phyloP scores from a whole-genome alignment of 75 land plant species.

The Selaginella tamariscina region DNA sequence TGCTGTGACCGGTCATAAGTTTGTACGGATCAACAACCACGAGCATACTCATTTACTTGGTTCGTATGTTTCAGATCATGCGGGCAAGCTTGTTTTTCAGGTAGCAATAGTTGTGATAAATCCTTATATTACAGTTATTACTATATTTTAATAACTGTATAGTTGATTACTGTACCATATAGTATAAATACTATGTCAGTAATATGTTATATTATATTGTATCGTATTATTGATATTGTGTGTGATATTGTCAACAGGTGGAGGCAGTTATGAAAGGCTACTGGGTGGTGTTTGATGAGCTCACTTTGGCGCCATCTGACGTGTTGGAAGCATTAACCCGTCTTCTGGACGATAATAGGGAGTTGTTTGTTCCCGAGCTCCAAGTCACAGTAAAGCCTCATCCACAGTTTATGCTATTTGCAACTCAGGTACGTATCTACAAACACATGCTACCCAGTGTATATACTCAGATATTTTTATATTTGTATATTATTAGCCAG shows the following conservation, averaged over 20 bases:
- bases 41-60: slow-evolving; percentile 96
- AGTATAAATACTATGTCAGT: too few species aligned
- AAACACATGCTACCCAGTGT: too few species aligned
- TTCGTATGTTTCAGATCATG: slow-evolving; percentile 59
- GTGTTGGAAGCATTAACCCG: slow-evolving; percentile 92
- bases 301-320: slow-evolving; percentile 94
- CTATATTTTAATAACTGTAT: too few species aligned
- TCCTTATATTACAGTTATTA: too few species aligned
- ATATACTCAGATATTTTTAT: too few species aligned
- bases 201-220: too few species aligned
- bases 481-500: too few species aligned
- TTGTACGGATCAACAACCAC: slow-evolving; percentile 97
- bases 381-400: slow-evolving; percentile 64
- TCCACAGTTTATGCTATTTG: slow-evolving; percentile 98
- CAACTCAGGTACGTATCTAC: too few species aligned
- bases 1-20: slow-evolving; percentile 62
- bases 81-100: slow-evolving; percentile 74
- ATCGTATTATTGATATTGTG: too few species aligned
- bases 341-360: slow-evolving; percentile 90
- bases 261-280: slow-evolving; percentile 83
- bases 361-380: slow-evolving; percentile 91
- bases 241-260: too few species aligned
- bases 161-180: too few species aligned
- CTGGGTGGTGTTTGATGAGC: slow-evolving; percentile 97
- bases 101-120: too few species aligned